Percentiles rank a stretch among this genome's conserved stretches.
Evolutionary conservation across 352 stramenopile genomes (phyloP).

Genomic region (Globisporangium emineosum): DNA sequence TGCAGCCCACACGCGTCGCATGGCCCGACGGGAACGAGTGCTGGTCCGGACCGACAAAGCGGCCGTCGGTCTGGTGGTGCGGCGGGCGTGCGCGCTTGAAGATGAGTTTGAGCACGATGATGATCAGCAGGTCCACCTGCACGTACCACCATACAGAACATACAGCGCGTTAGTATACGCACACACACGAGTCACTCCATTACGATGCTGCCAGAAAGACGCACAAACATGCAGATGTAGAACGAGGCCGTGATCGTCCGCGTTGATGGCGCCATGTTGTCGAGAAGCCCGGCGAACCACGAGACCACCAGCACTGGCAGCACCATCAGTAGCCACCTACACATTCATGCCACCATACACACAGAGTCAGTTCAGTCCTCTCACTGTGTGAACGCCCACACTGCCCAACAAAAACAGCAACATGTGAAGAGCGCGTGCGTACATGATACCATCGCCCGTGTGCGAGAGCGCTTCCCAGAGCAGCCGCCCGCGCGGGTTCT

Average conservation of each 20-base stretch:
- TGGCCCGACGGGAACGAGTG: conserved; percentile 86
- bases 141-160: background rate
- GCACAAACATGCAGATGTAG: conserved; percentile 50
- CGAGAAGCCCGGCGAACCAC: conserved; percentile 32
- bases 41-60: conserved; percentile 80
- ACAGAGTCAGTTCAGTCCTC: background rate
- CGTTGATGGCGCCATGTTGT: conserved; percentile 24
- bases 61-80: conserved; percentile 68
- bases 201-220: background rate
- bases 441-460: conserved; percentile 82
- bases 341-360: conserved; percentile 8
- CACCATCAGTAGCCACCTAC: conserved; percentile 58
- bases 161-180: background rate
- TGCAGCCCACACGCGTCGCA: conserved; percentile 69
- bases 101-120: conserved; percentile 73
- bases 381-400: too few species aligned
- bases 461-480: conserved; percentile 80
- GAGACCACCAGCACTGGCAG: conserved; percentile 34
- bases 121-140: conserved; percentile 72
- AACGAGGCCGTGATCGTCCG: conserved; percentile 34
- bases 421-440: conserved; percentile 18
- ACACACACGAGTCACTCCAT: background rate
- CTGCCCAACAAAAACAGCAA: background rate
- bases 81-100: conserved; percentile 71
- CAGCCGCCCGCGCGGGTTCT: conserved; percentile 35